These are phyloP conservation scores for Cynanchum wilfordii DNA, from an alignment of 257 asterid genomes.

Conservation along the genomic window DNA sequence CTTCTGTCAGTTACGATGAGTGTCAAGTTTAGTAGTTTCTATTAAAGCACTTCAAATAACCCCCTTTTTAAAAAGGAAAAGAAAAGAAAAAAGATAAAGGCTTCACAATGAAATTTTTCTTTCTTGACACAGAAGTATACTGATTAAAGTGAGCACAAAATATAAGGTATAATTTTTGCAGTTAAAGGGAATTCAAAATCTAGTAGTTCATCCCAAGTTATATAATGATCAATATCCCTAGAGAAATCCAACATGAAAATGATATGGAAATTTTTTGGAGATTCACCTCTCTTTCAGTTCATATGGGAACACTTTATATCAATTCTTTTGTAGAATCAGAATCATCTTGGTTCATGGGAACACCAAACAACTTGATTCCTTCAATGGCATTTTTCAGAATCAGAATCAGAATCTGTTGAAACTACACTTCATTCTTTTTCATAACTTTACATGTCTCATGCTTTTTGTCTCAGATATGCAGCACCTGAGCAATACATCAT, in stretches of 20 bases:
- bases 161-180: not conserved
- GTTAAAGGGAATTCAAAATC: not conserved
- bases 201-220: not conserved
- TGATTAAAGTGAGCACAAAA: not conserved
- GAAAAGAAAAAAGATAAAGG: too few relatives aligned
- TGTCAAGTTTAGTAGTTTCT: not conserved
- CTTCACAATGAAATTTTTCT: not conserved
- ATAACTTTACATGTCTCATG: not conserved
- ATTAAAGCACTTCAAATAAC: not conserved
- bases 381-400: not conserved
- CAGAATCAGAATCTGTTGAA: not conserved
- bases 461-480: constrained; percentile 52
- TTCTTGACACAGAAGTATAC: not conserved
- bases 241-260: not conserved
- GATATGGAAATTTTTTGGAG: not conserved
- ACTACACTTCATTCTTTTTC: not conserved
- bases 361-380: not conserved
- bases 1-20: not conserved
- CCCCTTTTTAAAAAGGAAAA: not conserved
- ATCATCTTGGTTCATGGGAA: not conserved
- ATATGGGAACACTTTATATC: not conserved
- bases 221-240: not conserved
- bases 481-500: constrained; percentile 99
- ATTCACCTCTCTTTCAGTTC: not conserved
- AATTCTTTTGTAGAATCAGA: not conserved